Evolutionary conservation across 441 rosid species (phyloP), one percentile per base, ranked within the genome.

Genomic region (Oxalis stricta): DNA sequence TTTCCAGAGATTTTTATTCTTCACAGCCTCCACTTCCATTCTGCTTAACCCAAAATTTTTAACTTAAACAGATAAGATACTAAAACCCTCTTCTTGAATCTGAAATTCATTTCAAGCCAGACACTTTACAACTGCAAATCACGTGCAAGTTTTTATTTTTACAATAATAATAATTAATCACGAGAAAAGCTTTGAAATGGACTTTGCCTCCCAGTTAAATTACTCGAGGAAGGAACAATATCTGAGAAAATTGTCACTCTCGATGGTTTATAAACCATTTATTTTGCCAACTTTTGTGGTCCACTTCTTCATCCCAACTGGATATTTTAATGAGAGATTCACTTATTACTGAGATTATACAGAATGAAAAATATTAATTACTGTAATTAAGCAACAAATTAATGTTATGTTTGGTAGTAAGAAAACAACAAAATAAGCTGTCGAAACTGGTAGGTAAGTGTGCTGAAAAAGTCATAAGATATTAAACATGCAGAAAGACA

Each of bases 1-100:
- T 89, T 59, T 89, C 94, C 13, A 89, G 48, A 35, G 76, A 66
- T 73, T 75, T 89, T 58, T 61, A 71, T 31, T 48, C n/a, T n/a
- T 62, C 37, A 60, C n/a, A 19, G 66, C 40, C 58, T 70, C 71
- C 77, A 70, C 65, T 6, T 53, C 33, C 21, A 29, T 30, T 24
- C 33, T 3, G 5, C 7, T 20, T 5, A 26, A 7, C 29, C 24
- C 29, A 20, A 6, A 6, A 14, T 12, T 26, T 2, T 9, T 13
- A 14, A 33, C 13, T 42, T 30, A 8, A 35, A 40, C 12, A 50
- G 9, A 38, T 14, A 23, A 21, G n/a, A n/a, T 24, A 18, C 47
- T 36, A 45, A 29, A 43, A 40, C 41, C 38, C 34, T 40, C 34
- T 12, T 20, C 16, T n/a, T n/a, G n/a, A n/a, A 11, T 33, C 18